Evolutionary conservation across 106 monocot species (phyloP), one percentile per base, ranked within the genome.

Genomic region (Phalaenopsis aphrodite): DNA sequence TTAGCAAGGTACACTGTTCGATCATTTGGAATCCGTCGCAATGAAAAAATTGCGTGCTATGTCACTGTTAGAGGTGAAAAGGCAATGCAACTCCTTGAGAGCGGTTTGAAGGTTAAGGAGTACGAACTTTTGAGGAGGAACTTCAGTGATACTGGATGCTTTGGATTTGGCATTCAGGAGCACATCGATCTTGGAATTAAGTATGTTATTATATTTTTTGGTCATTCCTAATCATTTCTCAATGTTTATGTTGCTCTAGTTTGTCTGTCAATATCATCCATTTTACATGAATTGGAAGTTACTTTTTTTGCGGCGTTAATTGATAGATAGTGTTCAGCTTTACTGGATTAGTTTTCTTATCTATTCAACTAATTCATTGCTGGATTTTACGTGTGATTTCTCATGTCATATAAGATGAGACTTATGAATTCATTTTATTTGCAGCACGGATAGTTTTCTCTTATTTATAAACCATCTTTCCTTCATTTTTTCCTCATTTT

Each of bases 151-250:
- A 90, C 86, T 47, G 93, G 90, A 24, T 93, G 93, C 42, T 93
- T 93, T 85, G 93, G 93, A 15, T 93, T 93, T 86, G 93, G 93
- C 15, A 93, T 93, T 58, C 90, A 93, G 79, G 90, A 93, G 81
- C 93, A 90, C 56, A 93, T 93, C 78, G 93, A 93, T 84, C 85
- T 93, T 12, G 93, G 93, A 38, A 90, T 93, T 86, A 93, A 93
- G 93, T 93, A 88, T 75, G 88, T 23, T 38, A 52, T 18, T 77
- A 0, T 75, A 30, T 75, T 2, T 38, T 30, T 74, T 45, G 30
- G 30, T 42, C 37, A 11, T 23, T 56, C 6, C 21, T 2, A 47
- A 45, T 47, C 30, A 18, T 16, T 55, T 16, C 16, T 73, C 4
- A 14, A 72, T 79, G 67, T 17, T 43, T 46, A 45, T 66, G 21